These are phyloP conservation scores for Aspergillus sp. DNA, from an alignment of 2,329 filamentous ascomycete species.

Conservation along the genomic window DNA sequence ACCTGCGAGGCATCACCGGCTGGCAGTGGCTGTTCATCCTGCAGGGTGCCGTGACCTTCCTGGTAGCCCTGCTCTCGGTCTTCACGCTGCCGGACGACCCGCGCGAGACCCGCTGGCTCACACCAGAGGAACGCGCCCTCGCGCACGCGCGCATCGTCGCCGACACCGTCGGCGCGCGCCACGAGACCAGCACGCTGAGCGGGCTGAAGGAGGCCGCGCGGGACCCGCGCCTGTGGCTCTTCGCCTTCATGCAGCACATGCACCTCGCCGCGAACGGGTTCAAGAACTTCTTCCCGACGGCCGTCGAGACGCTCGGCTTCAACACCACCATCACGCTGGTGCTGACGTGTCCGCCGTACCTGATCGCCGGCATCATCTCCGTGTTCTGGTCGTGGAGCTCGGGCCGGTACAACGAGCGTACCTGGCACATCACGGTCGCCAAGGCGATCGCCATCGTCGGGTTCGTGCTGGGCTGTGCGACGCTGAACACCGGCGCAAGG, in stretches of 20 bases:
- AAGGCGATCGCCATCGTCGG: slow-evolving; percentile 28
- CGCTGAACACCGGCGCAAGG: slow-evolving; percentile 28
- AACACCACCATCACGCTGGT: slow-evolving; percentile 48
- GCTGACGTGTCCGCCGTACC: slow-evolving; percentile 49
- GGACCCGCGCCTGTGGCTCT: slow-evolving; percentile 40
- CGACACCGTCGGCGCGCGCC: slow-evolving; percentile 45
- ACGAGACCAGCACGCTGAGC: slow-evolving; percentile 40
- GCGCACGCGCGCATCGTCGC: slow-evolving; percentile 45
- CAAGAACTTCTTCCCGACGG: slow-evolving; percentile 47
- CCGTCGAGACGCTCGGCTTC: slow-evolving; percentile 48
- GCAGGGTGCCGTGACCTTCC: slow-evolving; percentile 52
- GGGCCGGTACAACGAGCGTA: slow-evolving; percentile 40
- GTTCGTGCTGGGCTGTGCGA: slow-evolving; percentile 28
- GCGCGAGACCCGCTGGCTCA: slow-evolving; percentile 34
- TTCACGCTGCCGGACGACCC: slow-evolving; percentile 45
- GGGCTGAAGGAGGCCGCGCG: slow-evolving; percentile 36
- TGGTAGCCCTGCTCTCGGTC: slow-evolving; percentile 41
- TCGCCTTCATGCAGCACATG: slow-evolving; percentile 49
- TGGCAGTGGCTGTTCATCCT: slow-evolving; percentile 49
- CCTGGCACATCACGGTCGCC: slow-evolving; percentile 31
- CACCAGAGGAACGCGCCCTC: slow-evolving; percentile 34
- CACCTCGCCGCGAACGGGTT: slow-evolving; percentile 46
- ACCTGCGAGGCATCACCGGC: slow-evolving; percentile 52
- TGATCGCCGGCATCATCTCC: slow-evolving; percentile 48
- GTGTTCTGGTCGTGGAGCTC: slow-evolving; percentile 53